Percentiles rank a stretch among this genome's conserved stretches.
These are phyloP conservation scores for Fusarium secorum DNA, from an alignment of 2,329 filamentous ascomycete genomes.

Conservation along the genomic window DNA sequence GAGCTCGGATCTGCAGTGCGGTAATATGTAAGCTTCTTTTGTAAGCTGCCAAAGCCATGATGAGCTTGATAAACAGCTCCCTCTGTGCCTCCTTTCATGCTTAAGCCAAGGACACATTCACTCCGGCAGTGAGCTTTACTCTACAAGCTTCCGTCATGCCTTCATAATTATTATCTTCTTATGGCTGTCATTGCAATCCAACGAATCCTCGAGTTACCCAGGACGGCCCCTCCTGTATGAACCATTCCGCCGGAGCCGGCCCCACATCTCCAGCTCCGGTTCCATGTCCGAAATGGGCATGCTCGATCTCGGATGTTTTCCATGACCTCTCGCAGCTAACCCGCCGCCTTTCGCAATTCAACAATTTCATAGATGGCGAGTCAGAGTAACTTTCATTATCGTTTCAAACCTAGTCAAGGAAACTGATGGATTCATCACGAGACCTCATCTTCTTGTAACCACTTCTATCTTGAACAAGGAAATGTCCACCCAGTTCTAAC, in stretches of 20 bases:
- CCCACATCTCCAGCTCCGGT: slow-evolving; percentile 1
- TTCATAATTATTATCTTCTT: neutral
- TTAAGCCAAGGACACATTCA: neutral
- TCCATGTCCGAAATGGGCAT: neutral
- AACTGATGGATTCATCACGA: slow-evolving; percentile 16
- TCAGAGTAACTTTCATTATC: neutral
- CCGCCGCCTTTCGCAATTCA: neutral
- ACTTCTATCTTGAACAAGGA: slow-evolving; percentile 36
- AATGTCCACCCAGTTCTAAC: slow-evolving; percentile 38
- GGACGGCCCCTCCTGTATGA: neutral
- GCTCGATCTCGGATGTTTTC: neutral
- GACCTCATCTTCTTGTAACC: slow-evolving; percentile 19
- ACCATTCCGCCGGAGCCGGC: slow-evolving; percentile 6
- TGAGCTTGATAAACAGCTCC: neutral
- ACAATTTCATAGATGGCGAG: neutral
- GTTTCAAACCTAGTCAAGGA: neutral
- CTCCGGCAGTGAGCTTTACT: neutral
- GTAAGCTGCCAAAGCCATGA: neutral
- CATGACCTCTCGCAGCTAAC: neutral
- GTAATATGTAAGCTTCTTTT: neutral
- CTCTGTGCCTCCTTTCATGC: neutral
- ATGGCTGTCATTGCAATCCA: neutral
- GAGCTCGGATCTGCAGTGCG: neutral
- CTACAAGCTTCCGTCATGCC: neutral
- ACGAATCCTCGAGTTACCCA: neutral